Evolutionary conservation across 2,329 filamentous ascomycete species (phyloP), one percentile per base, ranked within the genome.

Genomic region (Apiospora saccharicola): DNA sequence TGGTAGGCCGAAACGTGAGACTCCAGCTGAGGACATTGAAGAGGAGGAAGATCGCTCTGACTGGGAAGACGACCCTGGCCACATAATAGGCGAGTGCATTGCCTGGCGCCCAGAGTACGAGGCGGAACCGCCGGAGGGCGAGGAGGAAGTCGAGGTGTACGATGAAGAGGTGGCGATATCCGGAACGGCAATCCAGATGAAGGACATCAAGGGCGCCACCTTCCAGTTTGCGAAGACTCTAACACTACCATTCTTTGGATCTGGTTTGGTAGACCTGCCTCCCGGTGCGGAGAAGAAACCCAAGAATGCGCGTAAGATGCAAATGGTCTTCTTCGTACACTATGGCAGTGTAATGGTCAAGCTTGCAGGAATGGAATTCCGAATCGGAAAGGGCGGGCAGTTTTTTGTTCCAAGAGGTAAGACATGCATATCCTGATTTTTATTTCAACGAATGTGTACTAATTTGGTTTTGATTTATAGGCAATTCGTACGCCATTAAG

Each of bases 381-480:
- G 92, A 72, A 95, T 98, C 75, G 91, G 92, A 49, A 94, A 93
- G 77, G 95, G 96, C 53, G 96, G 96, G 70, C 93, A 95, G 82
- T 98, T 94, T 89, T 95, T 98, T 82, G 95, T 99, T 74, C 96
- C 96, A 34, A 90, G 96, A 90, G 96, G 96, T 98, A 83, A 87
- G 92, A 85, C 70, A 64, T 64, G 34, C 53, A 61, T 61, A 34
- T 37, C 14, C 30, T 41, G 57, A n/a, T 6, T 64, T 64, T 12
- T 34, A 8, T 12, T 34, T n/a, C n/a, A 34, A 37, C 57, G 13
- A 64, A 5, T 72, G 69, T 70, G 37, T 72, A 64, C 57, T 64
- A 64, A 64, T n/a, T 19, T 24, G 34, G 30, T n/a, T 24, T 41
- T 64, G 30, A 16, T 14, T 22, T 41, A 67, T 69, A 98, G 96